phyloP scores from a whole-genome alignment of 169 alveolate species.

The Plasmodium reichenowi region DNA sequence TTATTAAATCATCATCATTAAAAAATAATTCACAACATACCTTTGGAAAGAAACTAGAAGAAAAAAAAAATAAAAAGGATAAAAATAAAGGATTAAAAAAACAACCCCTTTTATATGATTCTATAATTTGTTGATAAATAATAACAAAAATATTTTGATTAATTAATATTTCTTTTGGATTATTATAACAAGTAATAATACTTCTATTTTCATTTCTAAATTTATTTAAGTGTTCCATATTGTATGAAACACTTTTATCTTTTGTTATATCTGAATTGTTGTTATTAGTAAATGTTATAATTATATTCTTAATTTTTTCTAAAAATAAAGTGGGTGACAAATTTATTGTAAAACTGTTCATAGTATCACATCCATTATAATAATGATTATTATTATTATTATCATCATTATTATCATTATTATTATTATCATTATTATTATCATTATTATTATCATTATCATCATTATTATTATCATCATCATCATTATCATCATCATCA shows the following conservation, averaged over 20 bases:
- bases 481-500: too few species aligned
- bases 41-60: constrained; percentile 41
- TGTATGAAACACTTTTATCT: background rate
- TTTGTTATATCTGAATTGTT: background rate
- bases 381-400: too few species aligned
- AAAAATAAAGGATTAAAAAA: constrained; percentile 52
- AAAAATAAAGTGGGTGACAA: background rate
- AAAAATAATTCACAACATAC: constrained; percentile 28
- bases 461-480: background rate
- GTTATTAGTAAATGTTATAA: background rate
- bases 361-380: background rate
- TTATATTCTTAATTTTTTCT: constrained; percentile 2
- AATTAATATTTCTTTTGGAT: constrained; percentile 24
- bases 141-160: background rate
- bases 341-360: too few species aligned
- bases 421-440: too few species aligned
- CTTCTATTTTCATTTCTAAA: constrained; percentile 29
- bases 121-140: constrained; percentile 43
- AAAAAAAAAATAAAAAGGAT: constrained; percentile 56
- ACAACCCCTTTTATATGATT: constrained; percentile 39
- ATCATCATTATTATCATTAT: too few species aligned
- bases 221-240: background rate
- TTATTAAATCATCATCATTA: constrained; percentile 35
- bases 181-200: constrained; percentile 12
- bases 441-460: too few species aligned